Base-by-base conservation (phyloP, 495 filamentous ascomycete genomes). In the Aspergillus sclerotioniger region DNA sequence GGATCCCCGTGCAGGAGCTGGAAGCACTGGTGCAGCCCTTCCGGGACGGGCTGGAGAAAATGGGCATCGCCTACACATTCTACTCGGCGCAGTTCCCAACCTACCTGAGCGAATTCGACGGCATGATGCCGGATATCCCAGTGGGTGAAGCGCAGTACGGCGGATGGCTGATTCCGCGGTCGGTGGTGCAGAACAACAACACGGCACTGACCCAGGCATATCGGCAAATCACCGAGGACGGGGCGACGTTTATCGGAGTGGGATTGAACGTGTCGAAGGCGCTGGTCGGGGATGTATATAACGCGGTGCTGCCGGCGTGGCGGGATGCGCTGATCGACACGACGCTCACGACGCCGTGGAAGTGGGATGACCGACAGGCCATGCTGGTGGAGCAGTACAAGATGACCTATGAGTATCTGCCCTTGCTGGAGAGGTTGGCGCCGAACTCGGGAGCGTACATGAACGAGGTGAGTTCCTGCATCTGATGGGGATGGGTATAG, bases 271-370 rank as follows among this genome's bases (percentile, higher is more conserved):
- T 76, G 5, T 71, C 71, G 8, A 57, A 62, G 6, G 53, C 60
- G 16, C 66, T 70, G 1, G 71, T 74, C 29, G 78, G 76, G 2
- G 76, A 81, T n/a, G 70, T 76, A 9, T 61, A 76, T 51, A 84
- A 84, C 59, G 67, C 82, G 0, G 82, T 87, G 6, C 67, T 82
- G 8, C 84, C 83, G 3, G 79, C 80, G 3, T 87, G 84, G 82
- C 75, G 85, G 12, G 71, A 82, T 0, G 62, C 83, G 0, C 61
- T 83, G 35, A 74, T 82, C 44, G 65, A 70, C 35, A 71, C 66
- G 3, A 65, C 69, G 16, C 35, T 81, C 46, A 69, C 63, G 6
- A 74, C 67, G 0, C 61, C 70, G 2, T 80, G 76, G 73, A 65
- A 74, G 17, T 82, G 77, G 61, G 58, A 66, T 7, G 73, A 77